Conservation (phyloP, 192 early-diverging fungal species). For the Backusella morwellensis region DNA sequence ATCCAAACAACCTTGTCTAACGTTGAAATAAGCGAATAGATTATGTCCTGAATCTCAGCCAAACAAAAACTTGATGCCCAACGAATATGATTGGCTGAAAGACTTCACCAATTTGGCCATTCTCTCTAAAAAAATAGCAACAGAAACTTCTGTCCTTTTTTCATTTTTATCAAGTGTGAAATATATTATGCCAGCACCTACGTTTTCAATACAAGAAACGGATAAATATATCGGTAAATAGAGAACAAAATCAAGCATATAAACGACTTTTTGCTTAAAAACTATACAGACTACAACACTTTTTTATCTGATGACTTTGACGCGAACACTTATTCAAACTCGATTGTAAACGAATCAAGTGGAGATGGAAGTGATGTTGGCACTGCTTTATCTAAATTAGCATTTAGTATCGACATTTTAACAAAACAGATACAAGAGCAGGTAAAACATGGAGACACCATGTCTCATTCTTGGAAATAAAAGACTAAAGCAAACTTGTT, state of each 20-base stretch:
- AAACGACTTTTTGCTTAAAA: neutral
- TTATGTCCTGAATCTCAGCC: no score
- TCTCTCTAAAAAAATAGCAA: neutral
- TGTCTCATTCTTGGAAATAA: neutral
- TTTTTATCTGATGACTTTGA: slow-evolving; percentile 67
- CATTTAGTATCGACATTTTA: slow-evolving; percentile 70
- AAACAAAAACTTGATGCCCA: neutral
- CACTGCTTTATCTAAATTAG: slow-evolving; percentile 62
- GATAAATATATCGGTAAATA: neutral
- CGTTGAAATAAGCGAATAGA: no score
- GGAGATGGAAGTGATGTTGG: slow-evolving; percentile 60
- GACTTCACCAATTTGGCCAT: neutral
- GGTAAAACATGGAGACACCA: slow-evolving; percentile 36
- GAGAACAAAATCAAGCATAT: neutral
- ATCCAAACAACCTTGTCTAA: no score
- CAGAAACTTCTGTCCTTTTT: neutral
- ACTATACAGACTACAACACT: slow-evolving; percentile 59
- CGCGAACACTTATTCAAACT: slow-evolving; percentile 63
- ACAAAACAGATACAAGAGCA: slow-evolving; percentile 75
- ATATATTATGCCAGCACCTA: neutral
- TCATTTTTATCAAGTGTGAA: neutral
- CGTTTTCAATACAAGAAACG: slow-evolving; percentile 2
- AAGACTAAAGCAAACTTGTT: slow-evolving; percentile 2
- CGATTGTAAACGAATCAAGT: slow-evolving; percentile 59
- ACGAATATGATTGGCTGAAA: neutral